Conservation (phyloP, 495 filamentous ascomycete genomes). For the Corynascus novoguineensis region DNA sequence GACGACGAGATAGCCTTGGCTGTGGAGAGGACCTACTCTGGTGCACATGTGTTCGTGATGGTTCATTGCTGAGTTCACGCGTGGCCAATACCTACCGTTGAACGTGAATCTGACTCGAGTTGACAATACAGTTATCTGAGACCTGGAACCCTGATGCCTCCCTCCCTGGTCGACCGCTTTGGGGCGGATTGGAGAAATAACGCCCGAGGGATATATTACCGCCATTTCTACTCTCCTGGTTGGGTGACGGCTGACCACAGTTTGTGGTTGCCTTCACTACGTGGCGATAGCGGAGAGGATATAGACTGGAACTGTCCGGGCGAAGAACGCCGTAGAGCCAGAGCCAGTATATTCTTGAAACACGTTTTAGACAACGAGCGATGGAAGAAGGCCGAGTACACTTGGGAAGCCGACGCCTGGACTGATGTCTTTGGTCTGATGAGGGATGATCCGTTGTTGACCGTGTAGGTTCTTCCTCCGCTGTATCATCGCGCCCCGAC, state of each 20-base stretch:
- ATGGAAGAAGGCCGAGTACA: conserved; percentile 3
- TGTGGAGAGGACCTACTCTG: no score
- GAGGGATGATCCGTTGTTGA: neutral
- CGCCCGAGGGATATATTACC: neutral
- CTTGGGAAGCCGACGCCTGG: conserved; percentile 3
- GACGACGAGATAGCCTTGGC: no score
- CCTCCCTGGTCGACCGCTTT: no score
- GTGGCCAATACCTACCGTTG: no score
- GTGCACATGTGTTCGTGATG: no score
- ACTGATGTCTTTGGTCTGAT: conserved; percentile 2
- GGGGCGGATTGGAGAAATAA: neutral
- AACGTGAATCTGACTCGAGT: no score
- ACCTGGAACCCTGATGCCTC: no score
- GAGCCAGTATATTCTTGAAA: neutral
- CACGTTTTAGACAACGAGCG: neutral
- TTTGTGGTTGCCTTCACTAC: neutral
- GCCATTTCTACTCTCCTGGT: neutral
- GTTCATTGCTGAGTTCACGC: no score
- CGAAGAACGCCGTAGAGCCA: neutral
- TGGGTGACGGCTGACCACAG: neutral
- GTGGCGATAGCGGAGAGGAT: neutral
- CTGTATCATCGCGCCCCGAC: no score
- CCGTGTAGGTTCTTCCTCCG: neutral
- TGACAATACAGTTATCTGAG: no score
- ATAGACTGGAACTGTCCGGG: neutral